These are phyloP conservation scores for Aureobasidium sp. DNA, from an alignment of 2,329 filamentous ascomycete genomes.

Conservation along the genomic window DNA sequence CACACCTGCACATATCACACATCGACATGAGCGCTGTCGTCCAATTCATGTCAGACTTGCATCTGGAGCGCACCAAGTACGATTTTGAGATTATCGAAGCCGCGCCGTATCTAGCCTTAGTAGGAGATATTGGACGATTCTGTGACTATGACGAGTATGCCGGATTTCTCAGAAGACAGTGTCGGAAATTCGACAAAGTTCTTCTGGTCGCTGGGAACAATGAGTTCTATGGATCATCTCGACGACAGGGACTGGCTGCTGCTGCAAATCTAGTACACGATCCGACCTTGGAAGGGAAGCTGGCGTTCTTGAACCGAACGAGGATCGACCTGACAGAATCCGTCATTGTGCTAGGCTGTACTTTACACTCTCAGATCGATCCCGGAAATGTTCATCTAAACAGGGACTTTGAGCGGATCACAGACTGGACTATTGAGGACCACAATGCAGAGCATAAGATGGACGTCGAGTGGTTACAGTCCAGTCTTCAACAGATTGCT, in stretches of 20 bases:
- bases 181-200: conserved; percentile 38
- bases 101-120: conserved; percentile 40
- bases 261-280: conserved; percentile 37
- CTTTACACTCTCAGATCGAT: conserved; percentile 46
- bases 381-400: conserved; percentile 31
- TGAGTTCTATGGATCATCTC: conserved; percentile 45
- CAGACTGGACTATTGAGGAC: conserved; percentile 42
- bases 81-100: conserved; percentile 34
- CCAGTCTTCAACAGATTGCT: conserved; percentile 28
- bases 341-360: conserved; percentile 49
- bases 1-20: not conserved
- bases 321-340: conserved; percentile 34
- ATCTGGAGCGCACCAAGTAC: conserved; percentile 39
- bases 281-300: conserved; percentile 30
- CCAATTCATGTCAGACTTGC: conserved; percentile 47
- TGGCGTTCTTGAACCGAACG: conserved; percentile 37
- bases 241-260: conserved; percentile 32
- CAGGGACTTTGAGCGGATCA: conserved; percentile 48
- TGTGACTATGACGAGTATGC: conserved; percentile 42
- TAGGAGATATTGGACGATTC: conserved; percentile 47
- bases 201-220: conserved; percentile 49
- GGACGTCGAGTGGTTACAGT: conserved; percentile 47
- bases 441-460: conserved; percentile 43
- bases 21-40: conserved; percentile 18
- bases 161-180: conserved; percentile 38